Conservation (phyloP, 306 rosid genomes). For the Prunus kanzakura region DNA sequence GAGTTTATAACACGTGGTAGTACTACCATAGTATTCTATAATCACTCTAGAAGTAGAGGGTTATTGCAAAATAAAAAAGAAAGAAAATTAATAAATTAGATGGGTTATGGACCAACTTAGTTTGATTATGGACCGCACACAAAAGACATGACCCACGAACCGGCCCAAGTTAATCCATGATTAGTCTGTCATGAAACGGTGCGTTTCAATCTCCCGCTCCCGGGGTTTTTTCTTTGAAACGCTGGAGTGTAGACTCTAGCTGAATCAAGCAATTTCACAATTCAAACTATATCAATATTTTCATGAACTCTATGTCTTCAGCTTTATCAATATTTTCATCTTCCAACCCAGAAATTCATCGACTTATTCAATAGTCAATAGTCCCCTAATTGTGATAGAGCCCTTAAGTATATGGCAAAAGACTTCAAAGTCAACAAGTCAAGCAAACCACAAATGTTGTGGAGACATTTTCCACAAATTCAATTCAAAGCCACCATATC, state of each 20-base stretch:
- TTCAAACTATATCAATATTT: no score
- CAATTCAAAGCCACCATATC: no score
- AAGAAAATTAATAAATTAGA: no score
- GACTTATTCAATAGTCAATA: neutral
- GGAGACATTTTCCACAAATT: neutral
- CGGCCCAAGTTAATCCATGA: neutral
- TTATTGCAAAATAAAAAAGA: no score
- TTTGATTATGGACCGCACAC: neutral
- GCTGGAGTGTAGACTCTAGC: neutral
- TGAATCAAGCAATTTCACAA: no score
- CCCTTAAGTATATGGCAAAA: neutral
- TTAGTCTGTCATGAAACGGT: neutral
- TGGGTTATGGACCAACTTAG: neutral
- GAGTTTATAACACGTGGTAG: no score
- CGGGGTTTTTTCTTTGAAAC: neutral
- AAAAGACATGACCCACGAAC: neutral
- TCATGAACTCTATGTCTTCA: no score
- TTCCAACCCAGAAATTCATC: no score
- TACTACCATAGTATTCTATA: no score
- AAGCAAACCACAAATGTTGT: neutral
- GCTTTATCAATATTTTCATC: no score
- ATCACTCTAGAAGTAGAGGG: no score
- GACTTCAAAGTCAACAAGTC: neutral
- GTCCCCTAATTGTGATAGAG: neutral
- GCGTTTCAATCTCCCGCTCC: neutral